phyloP scores from a whole-genome alignment of 2,329 filamentous ascomycete species.

The Colletotrichum scovillei region DNA sequence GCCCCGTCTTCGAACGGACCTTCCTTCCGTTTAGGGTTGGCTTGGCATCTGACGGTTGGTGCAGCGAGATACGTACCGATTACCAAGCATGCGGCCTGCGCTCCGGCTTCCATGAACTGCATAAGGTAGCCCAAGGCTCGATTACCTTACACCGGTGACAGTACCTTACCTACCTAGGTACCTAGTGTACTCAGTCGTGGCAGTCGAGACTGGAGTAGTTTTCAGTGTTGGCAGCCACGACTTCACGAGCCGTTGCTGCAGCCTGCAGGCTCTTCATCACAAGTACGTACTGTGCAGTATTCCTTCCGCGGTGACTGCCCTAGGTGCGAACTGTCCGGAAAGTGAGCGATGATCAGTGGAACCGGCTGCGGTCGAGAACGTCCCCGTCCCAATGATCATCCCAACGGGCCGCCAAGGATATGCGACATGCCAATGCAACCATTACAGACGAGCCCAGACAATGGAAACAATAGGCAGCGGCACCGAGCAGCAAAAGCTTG shows the following conservation, averaged over 20 bases:
- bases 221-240: not conserved
- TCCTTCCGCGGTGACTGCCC: not conserved
- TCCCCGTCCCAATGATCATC: constrained; percentile 28
- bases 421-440: constrained; percentile 16
- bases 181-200: not conserved
- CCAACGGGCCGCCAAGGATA: constrained; percentile 27
- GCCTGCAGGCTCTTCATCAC: not conserved
- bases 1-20: constrained; percentile 15
- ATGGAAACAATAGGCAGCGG: not conserved
- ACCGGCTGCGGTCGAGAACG: constrained; percentile 23
- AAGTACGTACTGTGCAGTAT: not conserved
- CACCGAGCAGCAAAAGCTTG: constrained; percentile 6
- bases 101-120: not conserved
- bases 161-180: too few relatives aligned
- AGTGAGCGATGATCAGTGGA: constrained; percentile 27
- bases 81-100: not conserved
- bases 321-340: constrained; percentile 5
- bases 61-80: not conserved
- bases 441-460: not conserved
- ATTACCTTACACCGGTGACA: too few relatives aligned
- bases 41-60: not conserved
- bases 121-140: not conserved
- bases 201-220: not conserved
- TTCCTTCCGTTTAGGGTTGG: constrained; percentile 18
- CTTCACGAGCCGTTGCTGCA: not conserved